Base-by-base conservation (phyloP, 2,329 filamentous ascomycete genomes). In the Dissoconium aciculare region DNA sequence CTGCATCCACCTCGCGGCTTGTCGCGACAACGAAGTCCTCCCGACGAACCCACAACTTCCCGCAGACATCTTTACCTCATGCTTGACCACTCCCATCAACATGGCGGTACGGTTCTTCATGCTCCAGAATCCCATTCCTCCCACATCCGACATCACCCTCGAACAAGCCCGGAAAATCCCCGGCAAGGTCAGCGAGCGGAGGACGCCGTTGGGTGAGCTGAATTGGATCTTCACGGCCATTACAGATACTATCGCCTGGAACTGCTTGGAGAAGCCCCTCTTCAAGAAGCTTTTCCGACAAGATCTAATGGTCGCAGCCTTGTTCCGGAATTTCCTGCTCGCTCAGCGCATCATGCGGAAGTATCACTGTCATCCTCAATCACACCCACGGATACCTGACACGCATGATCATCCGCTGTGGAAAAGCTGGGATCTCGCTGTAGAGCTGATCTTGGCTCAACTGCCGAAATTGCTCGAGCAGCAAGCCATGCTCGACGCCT, bases 201-300 rank as follows among this genome's bases (percentile, higher is more conserved):
- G 89, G 49, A 95, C 89, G 29, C 89, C 89, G 5, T 67, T 98
- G 17, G 89, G 89, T 39, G 89, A 98, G 58, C 64, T 98, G 10
- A 98, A 98, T 50, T 98, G 89, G 89, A 98, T 98, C 19, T 95
- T 98, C 51, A 98, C 89, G 1, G 89, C 89, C 32, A 95, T 98
- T 42, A 98, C 89, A 0, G 89, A 98, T 53, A 95, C 87, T 1
- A 98, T 98, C 47, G 89, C 89, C 0, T 98, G 89, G 89, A 95
- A 92, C 17, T 91, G 83, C 4, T 62, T 98, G 3, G 82, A 85
- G 3, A 78, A 87, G 27, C 73, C 84, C 12, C 62, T 94, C 8
- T 98, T 98, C 59, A 85, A 92, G 56, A 93, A 93, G 55, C 81
- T 95, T 37, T 98, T 98, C 56, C 67, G 89, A 25, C 89, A 98